A percentile compares a stretch with the other conserved stretches of the same genome.
phyloP scores from a whole-genome alignment of 805 yeast species.

The Sungouiozyma ichnusensis region DNA sequence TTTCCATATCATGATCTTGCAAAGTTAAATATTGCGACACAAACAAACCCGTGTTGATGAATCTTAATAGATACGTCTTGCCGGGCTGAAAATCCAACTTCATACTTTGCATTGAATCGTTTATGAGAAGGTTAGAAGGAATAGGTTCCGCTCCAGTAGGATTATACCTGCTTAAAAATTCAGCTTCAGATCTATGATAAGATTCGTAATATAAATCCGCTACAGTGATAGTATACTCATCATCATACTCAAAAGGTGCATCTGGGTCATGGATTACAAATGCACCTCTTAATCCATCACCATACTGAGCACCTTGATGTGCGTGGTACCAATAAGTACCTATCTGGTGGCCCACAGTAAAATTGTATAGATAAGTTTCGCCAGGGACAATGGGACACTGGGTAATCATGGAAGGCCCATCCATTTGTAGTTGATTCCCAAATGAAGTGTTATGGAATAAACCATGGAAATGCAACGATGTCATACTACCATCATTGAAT shows the following conservation, averaged over 20 bases:
- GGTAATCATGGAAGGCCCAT: slow-evolving; percentile 71
- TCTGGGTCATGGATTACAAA: slow-evolving; percentile 51
- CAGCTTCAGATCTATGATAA: slow-evolving; percentile 35
- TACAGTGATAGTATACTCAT: slow-evolving; percentile 46
- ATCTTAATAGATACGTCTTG: slow-evolving; percentile 53
- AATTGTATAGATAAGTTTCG: slow-evolving; percentile 56
- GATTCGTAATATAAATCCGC: slow-evolving; percentile 56
- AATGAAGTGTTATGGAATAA: slow-evolving; percentile 51
- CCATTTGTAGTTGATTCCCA: slow-evolving; percentile 42
- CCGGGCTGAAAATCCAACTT: slow-evolving; percentile 46
- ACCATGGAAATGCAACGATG: slow-evolving; percentile 76
- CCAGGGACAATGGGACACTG: slow-evolving; percentile 74
- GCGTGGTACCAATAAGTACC: slow-evolving; percentile 86
- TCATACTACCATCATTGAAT: slow-evolving; percentile 34
- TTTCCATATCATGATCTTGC: slow-evolving; percentile 61
- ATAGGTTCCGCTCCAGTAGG: slow-evolving; percentile 84
- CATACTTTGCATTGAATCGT: slow-evolving; percentile 46
- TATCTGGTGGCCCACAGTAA: slow-evolving; percentile 53
- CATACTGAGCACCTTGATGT: slow-evolving; percentile 66
- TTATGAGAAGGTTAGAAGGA: slow-evolving; percentile 55
- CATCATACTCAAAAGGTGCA: slow-evolving; percentile 50
- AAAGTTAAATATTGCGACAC: slow-evolving; percentile 60
- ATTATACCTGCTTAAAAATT: slow-evolving; percentile 52
- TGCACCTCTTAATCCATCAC: slow-evolving; percentile 67
- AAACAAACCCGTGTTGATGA: slow-evolving; percentile 60